Evolutionary conservation across 768 basidiomycete species (phyloP).

Genomic region (Neoboletus brunneissimus): DNA sequence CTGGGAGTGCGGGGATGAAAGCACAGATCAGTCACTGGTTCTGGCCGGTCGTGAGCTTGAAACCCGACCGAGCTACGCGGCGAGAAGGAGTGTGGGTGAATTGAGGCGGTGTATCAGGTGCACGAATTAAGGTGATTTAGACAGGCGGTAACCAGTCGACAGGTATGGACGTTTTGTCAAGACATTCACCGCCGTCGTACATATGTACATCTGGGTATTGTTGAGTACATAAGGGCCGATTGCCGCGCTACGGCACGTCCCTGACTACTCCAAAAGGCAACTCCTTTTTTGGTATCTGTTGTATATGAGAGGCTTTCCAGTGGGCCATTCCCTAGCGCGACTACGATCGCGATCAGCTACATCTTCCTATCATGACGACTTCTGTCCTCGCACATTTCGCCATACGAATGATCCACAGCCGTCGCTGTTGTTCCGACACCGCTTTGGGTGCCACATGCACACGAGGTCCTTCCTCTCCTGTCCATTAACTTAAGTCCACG

Average conservation of each 20-base stretch:
- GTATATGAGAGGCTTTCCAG: slow-evolving; percentile 7
- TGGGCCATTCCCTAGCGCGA: not conserved
- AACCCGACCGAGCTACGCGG: not conserved
- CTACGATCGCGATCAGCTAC: slow-evolving; percentile 13
- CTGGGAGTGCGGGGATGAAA: slow-evolving; percentile 2
- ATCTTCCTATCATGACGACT: slow-evolving; percentile 5
- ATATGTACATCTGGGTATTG: not conserved
- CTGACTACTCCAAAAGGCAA: slow-evolving; percentile 27
- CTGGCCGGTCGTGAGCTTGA: not conserved
- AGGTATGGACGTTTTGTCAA: not conserved
- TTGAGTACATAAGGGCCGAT: slow-evolving; percentile 30
- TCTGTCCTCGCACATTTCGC: slow-evolving; percentile 11
- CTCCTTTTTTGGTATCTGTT: slow-evolving; percentile 16
- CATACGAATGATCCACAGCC: slow-evolving; percentile 20
- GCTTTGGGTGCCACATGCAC: slow-evolving; percentile 34
- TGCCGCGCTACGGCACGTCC: slow-evolving; percentile 29
- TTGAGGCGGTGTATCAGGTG: not conserved
- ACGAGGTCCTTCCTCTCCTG: slow-evolving; percentile 35
- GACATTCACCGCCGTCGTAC: slow-evolving; percentile 10
- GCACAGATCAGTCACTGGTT: not conserved
- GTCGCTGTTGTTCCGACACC: slow-evolving; percentile 28
- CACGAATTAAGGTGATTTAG: not conserved
- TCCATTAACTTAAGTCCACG: slow-evolving; percentile 40
- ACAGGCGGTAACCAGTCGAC: not conserved
- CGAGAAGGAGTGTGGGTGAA: not conserved